phyloP scores from a whole-genome alignment of 129 eudicot genomes.

The Artemisia annua region DNA sequence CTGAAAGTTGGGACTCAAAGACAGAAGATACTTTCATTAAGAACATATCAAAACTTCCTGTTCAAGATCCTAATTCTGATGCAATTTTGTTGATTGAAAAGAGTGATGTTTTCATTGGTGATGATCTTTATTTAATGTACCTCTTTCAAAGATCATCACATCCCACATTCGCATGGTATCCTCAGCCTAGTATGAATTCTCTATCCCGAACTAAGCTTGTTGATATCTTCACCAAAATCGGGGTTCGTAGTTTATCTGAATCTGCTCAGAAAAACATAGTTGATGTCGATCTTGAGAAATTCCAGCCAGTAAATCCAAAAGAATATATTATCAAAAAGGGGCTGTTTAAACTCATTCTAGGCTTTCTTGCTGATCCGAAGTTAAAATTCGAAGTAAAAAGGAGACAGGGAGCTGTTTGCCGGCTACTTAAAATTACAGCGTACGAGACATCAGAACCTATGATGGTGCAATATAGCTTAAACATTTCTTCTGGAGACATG shows the following conservation, averaged over 20 bases:
- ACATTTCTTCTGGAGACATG: conserved; percentile 33
- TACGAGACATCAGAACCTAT: conserved; percentile 36
- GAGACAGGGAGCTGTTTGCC: conserved; percentile 39
- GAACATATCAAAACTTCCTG: conserved; percentile 44
- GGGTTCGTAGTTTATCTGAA: conserved; percentile 40
- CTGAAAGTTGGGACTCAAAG: conserved; percentile 28
- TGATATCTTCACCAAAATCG: conserved; percentile 41
- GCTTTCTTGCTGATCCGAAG: conserved; percentile 38
- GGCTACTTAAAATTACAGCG: conserved; percentile 33
- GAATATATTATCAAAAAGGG: conserved; percentile 31
- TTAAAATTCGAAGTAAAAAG: conserved; percentile 29
- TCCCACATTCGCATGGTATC: conserved; percentile 51
- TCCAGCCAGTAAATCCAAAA: conserved; percentile 20
- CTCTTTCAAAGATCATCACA: conserved; percentile 33
- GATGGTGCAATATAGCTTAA: conserved; percentile 26
- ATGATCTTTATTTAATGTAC: conserved; percentile 52
- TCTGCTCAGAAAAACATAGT: conserved; percentile 38
- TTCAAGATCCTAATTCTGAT: conserved; percentile 27
- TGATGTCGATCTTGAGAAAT: background rate
- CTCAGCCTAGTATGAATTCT: conserved; percentile 31
- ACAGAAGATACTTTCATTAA: conserved; percentile 25
- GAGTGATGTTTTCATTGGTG: conserved; percentile 43
- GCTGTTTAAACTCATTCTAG: conserved; percentile 43
- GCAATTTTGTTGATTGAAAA: conserved; percentile 34
- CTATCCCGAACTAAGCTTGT: conserved; percentile 35